Evolutionary conservation across 2,329 filamentous ascomycete species (phyloP).

Genomic region (Amauroascus niger): DNA sequence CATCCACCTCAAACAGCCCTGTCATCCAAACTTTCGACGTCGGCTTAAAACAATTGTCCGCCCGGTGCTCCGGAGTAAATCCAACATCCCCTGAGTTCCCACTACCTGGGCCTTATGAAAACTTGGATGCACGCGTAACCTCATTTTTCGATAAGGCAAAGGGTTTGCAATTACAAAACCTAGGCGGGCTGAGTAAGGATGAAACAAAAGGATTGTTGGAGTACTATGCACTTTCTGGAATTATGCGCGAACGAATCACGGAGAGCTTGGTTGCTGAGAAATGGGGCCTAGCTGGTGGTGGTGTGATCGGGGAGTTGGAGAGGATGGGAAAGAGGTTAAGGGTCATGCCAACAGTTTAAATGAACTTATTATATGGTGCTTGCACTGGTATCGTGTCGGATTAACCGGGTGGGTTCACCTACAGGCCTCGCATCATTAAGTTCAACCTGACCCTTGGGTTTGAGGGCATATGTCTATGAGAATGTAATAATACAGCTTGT

Average conservation of each 20-base stretch:
- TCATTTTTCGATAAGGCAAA: constrained; percentile 32
- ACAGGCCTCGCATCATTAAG: background rate
- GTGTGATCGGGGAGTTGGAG: constrained; percentile 79
- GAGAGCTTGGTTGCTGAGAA: constrained; percentile 65
- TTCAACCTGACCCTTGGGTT: background rate
- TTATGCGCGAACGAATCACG: constrained; percentile 61
- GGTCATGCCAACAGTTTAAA: constrained; percentile 18
- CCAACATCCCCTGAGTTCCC: constrained; percentile 36
- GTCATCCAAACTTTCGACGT: constrained; percentile 58
- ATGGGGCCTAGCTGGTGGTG: constrained; percentile 73
- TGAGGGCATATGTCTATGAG: too few species aligned
- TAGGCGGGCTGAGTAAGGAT: constrained; percentile 60
- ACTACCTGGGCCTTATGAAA: constrained; percentile 44
- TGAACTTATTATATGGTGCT: background rate
- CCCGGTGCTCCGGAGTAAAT: constrained; percentile 33
- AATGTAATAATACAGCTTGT: too few species aligned
- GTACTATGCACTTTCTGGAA: constrained; percentile 82
- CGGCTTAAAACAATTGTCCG: constrained; percentile 46
- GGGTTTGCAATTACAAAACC: constrained; percentile 41
- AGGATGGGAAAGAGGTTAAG: constrained; percentile 46
- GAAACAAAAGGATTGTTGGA: constrained; percentile 78
- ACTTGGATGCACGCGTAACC: constrained; percentile 45
- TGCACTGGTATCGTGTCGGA: background rate
- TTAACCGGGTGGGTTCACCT: background rate
- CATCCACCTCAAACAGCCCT: constrained; percentile 60